Conservation (phyloP, 2,329 filamentous ascomycete genomes). For the Macroventuria anomochaeta region DNA sequence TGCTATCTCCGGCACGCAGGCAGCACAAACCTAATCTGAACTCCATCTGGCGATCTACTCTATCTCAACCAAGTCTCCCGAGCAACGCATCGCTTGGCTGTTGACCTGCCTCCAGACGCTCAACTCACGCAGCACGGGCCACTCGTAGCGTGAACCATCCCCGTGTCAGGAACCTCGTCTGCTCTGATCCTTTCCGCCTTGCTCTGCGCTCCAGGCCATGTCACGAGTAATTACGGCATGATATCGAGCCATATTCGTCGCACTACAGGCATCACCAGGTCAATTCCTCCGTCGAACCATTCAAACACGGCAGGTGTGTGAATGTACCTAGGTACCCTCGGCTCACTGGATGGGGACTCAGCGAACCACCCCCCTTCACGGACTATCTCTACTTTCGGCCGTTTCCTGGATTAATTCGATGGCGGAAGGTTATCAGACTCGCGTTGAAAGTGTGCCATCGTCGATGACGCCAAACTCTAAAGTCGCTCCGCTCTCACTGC, state of each 20-base stretch:
- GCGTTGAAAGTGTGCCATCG: conserved; percentile 14
- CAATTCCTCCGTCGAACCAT: conserved; percentile 21
- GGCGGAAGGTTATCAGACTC: conserved; percentile 27
- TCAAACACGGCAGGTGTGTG: conserved; percentile 38
- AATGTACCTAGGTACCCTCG: conserved; percentile 28
- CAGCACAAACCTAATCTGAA: conserved; percentile 29
- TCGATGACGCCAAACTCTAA: conserved; percentile 16
- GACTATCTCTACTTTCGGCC: conserved; percentile 33
- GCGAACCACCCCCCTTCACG: conserved; percentile 25
- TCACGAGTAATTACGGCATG: conserved; percentile 25
- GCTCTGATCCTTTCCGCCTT: conserved; percentile 27
- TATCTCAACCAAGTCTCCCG: conserved; percentile 1
- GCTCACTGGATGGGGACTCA: conserved; percentile 25
- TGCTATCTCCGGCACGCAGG: conserved; percentile 12
- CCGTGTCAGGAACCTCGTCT: conserved; percentile 29
- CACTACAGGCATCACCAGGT: conserved; percentile 23
- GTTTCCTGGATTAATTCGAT: conserved; percentile 21
- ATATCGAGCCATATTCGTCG: conserved; percentile 23
- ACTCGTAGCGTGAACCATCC: conserved; percentile 44
- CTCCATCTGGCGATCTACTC: conserved; percentile 17
- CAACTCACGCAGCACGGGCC: conserved; percentile 35
- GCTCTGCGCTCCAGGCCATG: conserved; percentile 14
- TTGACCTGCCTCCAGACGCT: conserved; percentile 22
- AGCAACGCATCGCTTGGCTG: conserved; percentile 9
- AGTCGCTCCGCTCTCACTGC: conserved; percentile 18